phyloP scores from a whole-genome alignment of 1,139 yeast species.

The Zygosaccharomyces sapae region DNA sequence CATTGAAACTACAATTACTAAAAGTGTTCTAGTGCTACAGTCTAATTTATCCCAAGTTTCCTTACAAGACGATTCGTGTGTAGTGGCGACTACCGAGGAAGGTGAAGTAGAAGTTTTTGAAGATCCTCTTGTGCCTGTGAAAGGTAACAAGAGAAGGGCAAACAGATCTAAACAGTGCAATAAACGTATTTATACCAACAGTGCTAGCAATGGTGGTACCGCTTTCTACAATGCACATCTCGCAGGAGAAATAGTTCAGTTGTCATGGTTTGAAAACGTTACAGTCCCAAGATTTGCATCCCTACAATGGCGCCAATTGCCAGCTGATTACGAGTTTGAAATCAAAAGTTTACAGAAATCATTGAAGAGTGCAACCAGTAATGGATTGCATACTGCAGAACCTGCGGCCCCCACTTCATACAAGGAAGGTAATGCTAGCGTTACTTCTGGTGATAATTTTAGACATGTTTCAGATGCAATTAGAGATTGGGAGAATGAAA shows the following conservation, averaged over 20 bases:
- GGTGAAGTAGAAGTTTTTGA: slow-evolving; percentile 66
- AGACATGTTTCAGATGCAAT: slow-evolving; percentile 44
- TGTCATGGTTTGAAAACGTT: slow-evolving; percentile 73
- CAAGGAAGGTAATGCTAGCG: slow-evolving; percentile 63
- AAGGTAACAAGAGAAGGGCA: slow-evolving; percentile 38
- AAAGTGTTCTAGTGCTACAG: slow-evolving; percentile 61
- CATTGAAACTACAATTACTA: slow-evolving; percentile 36
- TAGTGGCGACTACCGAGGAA: slow-evolving; percentile 61
- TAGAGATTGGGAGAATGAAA: slow-evolving; percentile 44
- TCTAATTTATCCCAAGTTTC: slow-evolving; percentile 50
- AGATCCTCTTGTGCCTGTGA: slow-evolving; percentile 43
- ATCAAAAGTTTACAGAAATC: slow-evolving; percentile 15
- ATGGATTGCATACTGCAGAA: slow-evolving; percentile 55
- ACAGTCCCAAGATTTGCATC: slow-evolving; percentile 63
- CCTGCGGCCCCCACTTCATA: slow-evolving; percentile 66
- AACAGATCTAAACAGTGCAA: slow-evolving; percentile 48
- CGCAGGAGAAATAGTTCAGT: slow-evolving; percentile 41
- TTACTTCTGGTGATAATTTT: slow-evolving; percentile 62
- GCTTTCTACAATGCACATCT: slow-evolving; percentile 37
- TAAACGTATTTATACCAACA: slow-evolving; percentile 37
- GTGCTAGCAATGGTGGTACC: not conserved
- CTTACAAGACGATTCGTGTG: slow-evolving; percentile 42
- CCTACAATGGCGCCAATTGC: slow-evolving; percentile 49
- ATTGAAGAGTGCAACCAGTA: slow-evolving; percentile 34
- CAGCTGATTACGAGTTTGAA: slow-evolving; percentile 28